Base-by-base conservation (phyloP, 2,329 filamentous ascomycete genomes). In the Calonectria honghensis region DNA sequence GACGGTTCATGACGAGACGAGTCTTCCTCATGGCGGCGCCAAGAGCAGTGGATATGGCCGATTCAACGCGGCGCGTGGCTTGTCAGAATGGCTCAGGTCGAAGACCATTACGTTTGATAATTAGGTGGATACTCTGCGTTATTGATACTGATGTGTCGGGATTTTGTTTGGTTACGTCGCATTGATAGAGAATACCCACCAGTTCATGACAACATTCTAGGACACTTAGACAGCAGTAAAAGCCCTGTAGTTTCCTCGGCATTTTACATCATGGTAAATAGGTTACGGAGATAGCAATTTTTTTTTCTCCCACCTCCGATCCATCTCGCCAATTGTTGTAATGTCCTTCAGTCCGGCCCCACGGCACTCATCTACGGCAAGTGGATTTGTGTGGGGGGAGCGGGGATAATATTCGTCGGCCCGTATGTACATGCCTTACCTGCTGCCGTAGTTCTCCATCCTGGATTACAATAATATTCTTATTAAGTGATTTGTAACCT, bases 21-120 rank as follows among this genome's bases (percentile, higher is more conserved):
- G 85, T 0, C 83, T 94, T 74, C 92, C 93, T 0, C 93, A 94
- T 80, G 93, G 93, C 20, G 93, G 93, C 18, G 88, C 87, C 71
- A 94, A 94, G 86, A 85, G 86, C 14, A 93, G 91, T 68, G 93
- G 93, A 0, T 93, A 88, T 76, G 93, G 92, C 2, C 85, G 92
- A 4, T 94, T 94, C 82, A 90, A 90, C 75, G 69, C 82, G 2
- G 86, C 88, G 1, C 77, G 84, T 31, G 92, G 91, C 0, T 82
- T 93, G 68, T 86, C 90, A 4, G 92, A 94, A 83, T 94, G 92
- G 89, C 84, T 92, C 65, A 86, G 88, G 81, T 91, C 89, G 27
- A 94, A 94, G 88, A 91, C 88, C 1, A 85, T 94, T 9, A 94
- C 92, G 0, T 94, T 89, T 84, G 81, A 83, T 74, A 84, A 85